Evolutionary conservation across 305 asterid species (phyloP).

Genomic region (Withania somnifera): DNA sequence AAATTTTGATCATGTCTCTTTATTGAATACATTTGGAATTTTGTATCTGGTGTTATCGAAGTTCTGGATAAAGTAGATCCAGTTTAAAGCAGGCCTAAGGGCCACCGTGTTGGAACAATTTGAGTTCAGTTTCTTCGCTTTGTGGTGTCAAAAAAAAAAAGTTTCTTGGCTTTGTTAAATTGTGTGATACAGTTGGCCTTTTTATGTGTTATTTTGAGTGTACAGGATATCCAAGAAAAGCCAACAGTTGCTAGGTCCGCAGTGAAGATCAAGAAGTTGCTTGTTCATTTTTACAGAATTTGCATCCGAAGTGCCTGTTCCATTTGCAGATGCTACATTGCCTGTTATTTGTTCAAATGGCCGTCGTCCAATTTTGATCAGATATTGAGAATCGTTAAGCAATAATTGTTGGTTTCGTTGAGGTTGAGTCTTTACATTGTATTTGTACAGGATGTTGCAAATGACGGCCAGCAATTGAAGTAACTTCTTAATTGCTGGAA

Average conservation of each 20-base stretch:
- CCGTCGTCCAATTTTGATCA: neutral
- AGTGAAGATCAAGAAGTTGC: neutral
- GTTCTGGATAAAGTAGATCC: neutral
- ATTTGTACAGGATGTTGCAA: neutral
- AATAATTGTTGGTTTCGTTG: neutral
- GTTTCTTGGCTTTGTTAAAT: neutral
- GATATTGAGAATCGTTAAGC: neutral
- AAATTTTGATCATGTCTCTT: neutral
- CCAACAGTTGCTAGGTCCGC: neutral
- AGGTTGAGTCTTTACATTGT: neutral
- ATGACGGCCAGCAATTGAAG: neutral
- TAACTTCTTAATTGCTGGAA: neutral
- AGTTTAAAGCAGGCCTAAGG: neutral
- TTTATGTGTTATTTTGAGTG: neutral
- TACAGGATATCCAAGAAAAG: neutral
- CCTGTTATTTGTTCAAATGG: neutral
- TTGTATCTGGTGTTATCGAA: neutral
- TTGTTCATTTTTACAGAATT: neutral
- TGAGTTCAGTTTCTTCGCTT: neutral
- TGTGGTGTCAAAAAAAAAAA: no score
- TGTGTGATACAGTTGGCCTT: neutral
- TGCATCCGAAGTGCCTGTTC: neutral
- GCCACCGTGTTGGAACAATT: neutral
- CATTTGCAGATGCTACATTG: neutral
- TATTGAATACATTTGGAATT: neutral